A percentile compares a stretch with the other conserved stretches of the same genome.
These are phyloP conservation scores for Chlorella sp. DNA, from an alignment of 139 green algal species.

Conservation along the genomic window DNA sequence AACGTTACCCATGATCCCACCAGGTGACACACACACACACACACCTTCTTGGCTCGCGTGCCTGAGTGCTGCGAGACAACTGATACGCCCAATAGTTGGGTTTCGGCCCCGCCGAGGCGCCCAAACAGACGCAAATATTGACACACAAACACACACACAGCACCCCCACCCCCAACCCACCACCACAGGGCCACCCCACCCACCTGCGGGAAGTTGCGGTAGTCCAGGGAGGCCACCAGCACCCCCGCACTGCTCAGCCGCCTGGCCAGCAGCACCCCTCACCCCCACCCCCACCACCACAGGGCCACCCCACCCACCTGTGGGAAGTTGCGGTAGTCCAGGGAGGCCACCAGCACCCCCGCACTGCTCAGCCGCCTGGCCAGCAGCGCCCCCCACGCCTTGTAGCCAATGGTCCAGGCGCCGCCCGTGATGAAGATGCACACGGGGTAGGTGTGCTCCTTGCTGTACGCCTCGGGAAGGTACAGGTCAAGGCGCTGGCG, in stretches of 20 bases:
- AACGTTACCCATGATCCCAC: too few species aligned
- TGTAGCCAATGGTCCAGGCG: slow-evolving; percentile 94
- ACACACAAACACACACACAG: not conserved
- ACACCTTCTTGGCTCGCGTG: too few species aligned
- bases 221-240: slow-evolving; percentile 87
- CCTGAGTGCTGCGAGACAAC: not conserved
- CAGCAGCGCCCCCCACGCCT: slow-evolving; percentile 89
- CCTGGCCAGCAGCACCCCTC: slow-evolving; percentile 80
- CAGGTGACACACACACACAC: too few species aligned
- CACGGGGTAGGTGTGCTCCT: slow-evolving; percentile 42
- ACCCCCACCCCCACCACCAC: too few species aligned
- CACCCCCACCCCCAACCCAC: not conserved
- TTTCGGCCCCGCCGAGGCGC: too few species aligned
- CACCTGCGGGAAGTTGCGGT: slow-evolving; percentile 90
- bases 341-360: slow-evolving; percentile 78
- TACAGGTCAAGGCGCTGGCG: slow-evolving; percentile 83
- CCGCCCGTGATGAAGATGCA: slow-evolving; percentile 90
- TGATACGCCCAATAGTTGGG: not conserved
- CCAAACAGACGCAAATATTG: not conserved
- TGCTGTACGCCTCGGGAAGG: slow-evolving; percentile 33
- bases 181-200: not conserved
- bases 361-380: slow-evolving; percentile 66
- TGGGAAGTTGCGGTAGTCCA: slow-evolving; percentile 96
- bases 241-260: slow-evolving; percentile 74
- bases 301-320: slow-evolving; percentile 40